Base-by-base conservation (phyloP, 345 rosid species). In the Bruguiera gymnorhiza region DNA sequence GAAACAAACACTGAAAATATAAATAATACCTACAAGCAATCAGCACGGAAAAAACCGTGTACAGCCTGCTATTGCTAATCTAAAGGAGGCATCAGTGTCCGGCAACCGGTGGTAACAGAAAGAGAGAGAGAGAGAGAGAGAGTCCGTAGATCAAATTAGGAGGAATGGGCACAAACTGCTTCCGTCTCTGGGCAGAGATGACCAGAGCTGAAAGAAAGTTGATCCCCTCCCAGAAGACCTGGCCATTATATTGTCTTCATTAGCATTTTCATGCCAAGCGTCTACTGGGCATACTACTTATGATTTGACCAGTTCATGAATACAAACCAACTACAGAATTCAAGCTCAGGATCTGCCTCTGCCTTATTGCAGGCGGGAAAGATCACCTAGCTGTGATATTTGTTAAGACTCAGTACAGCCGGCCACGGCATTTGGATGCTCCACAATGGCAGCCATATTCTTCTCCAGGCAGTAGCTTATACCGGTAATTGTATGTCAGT, bases 371-470 rank as follows among this genome's bases (percentile, higher is more conserved):
- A 34, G 37, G 51, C 54, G 19, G 73, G 46, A 1, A 16, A 62
- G 50, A 26, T 3, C 34, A 8, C 6, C 0, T 19, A 23, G 18
- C 43, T 8, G 13, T 0, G 8, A 26, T 24, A 5, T 29, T 20
- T 3, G 20, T 65, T 13, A 21, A 23, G 48, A 30, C 58, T 68
- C 76, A 95, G 78, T 65, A 78, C 29, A 89, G 85, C 68, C 77
- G 84, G 64, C 94, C 94, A 4, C 91, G 78, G 75, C 98, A 92
- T 39, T 80, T 81, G 54, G 76, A 72, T 76, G 95, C 76, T 79
- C 81, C 88, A 71, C 99, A 96, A 67, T 79, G 85, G 84, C 97
- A 90, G 58, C 82, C 75, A 80, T 66, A 70, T 53, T 89, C 95
- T 72, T 86, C 82, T 70, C 84, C 96, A 20, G 91, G 72, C 54